Evolutionary conservation across 2,329 filamentous ascomycete species (phyloP).

Genomic region (Sarocladium brachiariae): DNA sequence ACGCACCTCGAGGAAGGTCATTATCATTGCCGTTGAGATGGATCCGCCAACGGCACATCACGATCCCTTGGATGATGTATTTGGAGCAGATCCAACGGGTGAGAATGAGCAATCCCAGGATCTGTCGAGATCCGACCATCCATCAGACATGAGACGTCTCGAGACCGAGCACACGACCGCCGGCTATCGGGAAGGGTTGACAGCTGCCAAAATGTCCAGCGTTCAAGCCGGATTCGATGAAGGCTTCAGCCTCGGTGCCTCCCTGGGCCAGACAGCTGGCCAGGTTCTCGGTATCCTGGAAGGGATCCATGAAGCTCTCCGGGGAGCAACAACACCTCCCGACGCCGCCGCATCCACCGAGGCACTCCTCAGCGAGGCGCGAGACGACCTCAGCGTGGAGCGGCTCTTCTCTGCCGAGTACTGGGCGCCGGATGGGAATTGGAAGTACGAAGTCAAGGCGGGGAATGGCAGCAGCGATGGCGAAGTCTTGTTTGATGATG

Average conservation of each 20-base stretch:
- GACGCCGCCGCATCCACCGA: constrained; percentile 18
- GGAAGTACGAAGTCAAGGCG: constrained; percentile 53
- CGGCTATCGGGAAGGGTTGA: constrained; percentile 85
- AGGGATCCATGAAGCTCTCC: constrained; percentile 52
- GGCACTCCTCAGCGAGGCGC: constrained; percentile 41
- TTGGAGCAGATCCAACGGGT: constrained; percentile 18
- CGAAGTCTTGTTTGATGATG: constrained; percentile 45
- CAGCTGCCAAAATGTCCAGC: constrained; percentile 64
- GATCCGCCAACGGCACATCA: constrained; percentile 10
- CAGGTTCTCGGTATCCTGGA: constrained; percentile 72
- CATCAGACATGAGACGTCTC: constrained; percentile 65
- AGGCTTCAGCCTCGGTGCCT: constrained; percentile 77
- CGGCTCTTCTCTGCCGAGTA: constrained; percentile 59
- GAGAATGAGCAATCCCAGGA: constrained; percentile 9
- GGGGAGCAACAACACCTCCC: constrained; percentile 16
- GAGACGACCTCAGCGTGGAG: constrained; percentile 52
- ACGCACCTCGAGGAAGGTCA: constrained; percentile 2
- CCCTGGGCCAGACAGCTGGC: constrained; percentile 68
- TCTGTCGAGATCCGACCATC: constrained; percentile 24
- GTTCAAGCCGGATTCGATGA: constrained; percentile 90
- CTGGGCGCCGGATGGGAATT: constrained; percentile 64
- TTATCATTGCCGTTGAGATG: not conserved
- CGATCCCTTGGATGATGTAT: constrained; percentile 30
- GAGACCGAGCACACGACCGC: constrained; percentile 72
- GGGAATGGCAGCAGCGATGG: constrained; percentile 27